Evolutionary conservation across 768 basidiomycete genomes (phyloP).

Genomic region (Trichaptum fuscoviolaceum): DNA sequence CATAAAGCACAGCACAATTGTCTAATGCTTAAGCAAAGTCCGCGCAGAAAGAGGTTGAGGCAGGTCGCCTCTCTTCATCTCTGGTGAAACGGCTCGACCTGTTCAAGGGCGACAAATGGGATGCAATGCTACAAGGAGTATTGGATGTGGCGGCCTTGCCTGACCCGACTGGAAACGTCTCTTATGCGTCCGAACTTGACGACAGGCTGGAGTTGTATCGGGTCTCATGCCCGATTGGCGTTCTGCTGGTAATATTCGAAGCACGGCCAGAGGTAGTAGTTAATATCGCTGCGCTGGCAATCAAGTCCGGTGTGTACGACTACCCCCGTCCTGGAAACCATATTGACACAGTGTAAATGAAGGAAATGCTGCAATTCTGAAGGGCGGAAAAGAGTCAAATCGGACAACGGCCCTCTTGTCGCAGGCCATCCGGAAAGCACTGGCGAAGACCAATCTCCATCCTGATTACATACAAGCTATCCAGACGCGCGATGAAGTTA

Average conservation of each 20-base stretch:
- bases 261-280: constrained; percentile 96
- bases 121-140: constrained; percentile 88
- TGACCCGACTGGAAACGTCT: constrained; percentile 81
- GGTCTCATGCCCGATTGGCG: constrained; percentile 94
- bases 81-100: constrained; percentile 86
- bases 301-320: constrained; percentile 78
- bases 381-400: constrained; percentile 95
- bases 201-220: constrained; percentile 85
- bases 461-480: constrained; percentile 85
- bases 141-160: constrained; percentile 79
- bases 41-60: constrained; percentile 70
- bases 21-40: constrained; percentile 38
- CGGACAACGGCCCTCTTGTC: constrained; percentile 74
- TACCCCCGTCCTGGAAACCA: constrained; percentile 4
- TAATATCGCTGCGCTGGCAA: constrained; percentile 92
- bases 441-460: constrained; percentile 69
- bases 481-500: constrained; percentile 87
- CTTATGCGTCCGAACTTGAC: constrained; percentile 88
- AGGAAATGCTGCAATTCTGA: constrained; percentile 97
- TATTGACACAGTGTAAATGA: background rate
- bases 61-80: constrained; percentile 78
- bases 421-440: constrained; percentile 70
- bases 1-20: background rate
- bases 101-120: constrained; percentile 80
- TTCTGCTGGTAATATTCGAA: constrained; percentile 94